These are phyloP conservation scores for Trametes versicolor DNA, from an alignment of 1,284 basidiomycete species.

Conservation along the genomic window DNA sequence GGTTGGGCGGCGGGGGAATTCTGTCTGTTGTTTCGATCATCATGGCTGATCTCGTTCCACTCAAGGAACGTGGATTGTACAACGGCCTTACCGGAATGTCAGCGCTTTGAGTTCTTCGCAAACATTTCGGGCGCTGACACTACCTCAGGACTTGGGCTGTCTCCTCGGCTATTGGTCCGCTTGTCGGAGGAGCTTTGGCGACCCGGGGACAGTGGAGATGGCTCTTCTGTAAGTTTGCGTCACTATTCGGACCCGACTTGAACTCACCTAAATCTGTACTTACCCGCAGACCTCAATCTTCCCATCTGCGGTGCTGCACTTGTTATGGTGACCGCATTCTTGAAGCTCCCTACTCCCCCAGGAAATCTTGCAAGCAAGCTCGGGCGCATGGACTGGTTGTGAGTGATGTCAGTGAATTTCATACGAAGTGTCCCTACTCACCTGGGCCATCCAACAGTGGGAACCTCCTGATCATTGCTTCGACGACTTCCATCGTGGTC, in stretches of 20 bases:
- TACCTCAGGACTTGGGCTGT: neutral
- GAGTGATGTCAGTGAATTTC: neutral
- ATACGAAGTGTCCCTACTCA: neutral
- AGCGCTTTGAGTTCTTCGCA: conserved; percentile 8
- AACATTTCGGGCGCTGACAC: neutral
- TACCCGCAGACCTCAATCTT: conserved; percentile 31
- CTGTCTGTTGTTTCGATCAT: conserved; percentile 42
- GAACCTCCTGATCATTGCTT: conserved; percentile 23
- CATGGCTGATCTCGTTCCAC: conserved; percentile 34
- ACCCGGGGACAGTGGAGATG: conserved; percentile 36
- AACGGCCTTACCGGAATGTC: conserved; percentile 34
- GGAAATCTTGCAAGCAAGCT: conserved; percentile 44
- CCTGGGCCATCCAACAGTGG: conserved; percentile 13
- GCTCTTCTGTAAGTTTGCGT: conserved; percentile 36
- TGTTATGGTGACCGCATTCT: conserved; percentile 31
- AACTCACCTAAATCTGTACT: neutral
- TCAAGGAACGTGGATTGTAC: conserved; percentile 34
- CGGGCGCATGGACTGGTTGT: conserved; percentile 29
- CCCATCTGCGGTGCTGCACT: conserved; percentile 35
- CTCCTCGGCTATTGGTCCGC: conserved; percentile 12
- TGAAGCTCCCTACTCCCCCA: conserved; percentile 39
- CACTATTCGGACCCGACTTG: neutral
- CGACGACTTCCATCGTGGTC: conserved; percentile 19
- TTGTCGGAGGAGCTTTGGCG: conserved; percentile 32
- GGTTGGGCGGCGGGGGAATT: conserved; percentile 57